Conservation (phyloP, 106 monocot species). For the Amphibolis antarctica region DNA sequence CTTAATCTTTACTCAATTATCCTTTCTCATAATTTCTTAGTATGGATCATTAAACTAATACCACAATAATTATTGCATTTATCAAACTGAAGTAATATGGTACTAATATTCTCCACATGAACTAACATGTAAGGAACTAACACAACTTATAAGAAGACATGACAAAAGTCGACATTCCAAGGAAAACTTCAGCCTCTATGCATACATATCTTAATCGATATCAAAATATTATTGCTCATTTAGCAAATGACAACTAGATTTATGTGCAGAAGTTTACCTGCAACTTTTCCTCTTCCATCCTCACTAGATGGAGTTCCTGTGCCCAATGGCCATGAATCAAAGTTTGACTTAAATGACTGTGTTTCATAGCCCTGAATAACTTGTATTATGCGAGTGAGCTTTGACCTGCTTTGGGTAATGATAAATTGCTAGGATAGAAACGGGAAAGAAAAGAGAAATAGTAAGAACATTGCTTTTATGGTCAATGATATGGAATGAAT, state of each 20-base stretch:
- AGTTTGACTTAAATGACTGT: slow-evolving; percentile 81
- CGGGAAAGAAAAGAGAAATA: neutral
- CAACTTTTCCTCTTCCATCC: slow-evolving; percentile 95
- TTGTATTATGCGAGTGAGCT: slow-evolving; percentile 48
- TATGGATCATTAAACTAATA: no score
- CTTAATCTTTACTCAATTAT: no score
- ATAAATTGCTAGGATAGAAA: slow-evolving; percentile 43
- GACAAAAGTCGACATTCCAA: no score
- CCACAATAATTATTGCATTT: no score
- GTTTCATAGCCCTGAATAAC: slow-evolving; percentile 91
- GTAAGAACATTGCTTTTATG: neutral
- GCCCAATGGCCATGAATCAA: slow-evolving; percentile 76
- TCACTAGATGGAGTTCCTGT: slow-evolving; percentile 36
- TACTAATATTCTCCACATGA: no score
- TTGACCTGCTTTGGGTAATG: slow-evolving; percentile 56
- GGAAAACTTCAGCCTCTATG: no score
- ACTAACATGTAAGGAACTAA: no score
- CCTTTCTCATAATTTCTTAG: no score
- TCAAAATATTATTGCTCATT: neutral
- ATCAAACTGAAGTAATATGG: no score
- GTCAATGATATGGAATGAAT: neutral
- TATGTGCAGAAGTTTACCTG: slow-evolving; percentile 31
- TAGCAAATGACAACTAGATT: neutral
- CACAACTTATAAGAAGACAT: no score
- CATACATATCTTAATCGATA: no score